phyloP scores from a whole-genome alignment of 306 rosid genomes.

The Delonix regia region DNA sequence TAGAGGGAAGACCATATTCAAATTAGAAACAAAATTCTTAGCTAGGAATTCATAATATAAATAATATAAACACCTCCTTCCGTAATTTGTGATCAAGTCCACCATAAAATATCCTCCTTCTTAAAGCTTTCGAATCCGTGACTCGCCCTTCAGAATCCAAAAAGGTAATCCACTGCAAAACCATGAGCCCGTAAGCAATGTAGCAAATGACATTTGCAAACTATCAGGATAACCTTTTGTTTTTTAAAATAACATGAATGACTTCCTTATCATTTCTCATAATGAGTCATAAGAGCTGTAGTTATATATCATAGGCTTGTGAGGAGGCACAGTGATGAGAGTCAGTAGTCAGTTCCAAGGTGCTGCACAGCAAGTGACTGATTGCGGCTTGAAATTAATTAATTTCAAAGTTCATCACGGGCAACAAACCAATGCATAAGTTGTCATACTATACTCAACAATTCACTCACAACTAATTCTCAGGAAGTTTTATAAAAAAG shows the following conservation, averaged over 20 bases:
- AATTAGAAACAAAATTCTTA: conserved; percentile 28
- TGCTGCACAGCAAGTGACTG: neutral
- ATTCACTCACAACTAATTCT: neutral
- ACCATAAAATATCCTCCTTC: conserved; percentile 92
- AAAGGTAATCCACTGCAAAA: conserved; percentile 76
- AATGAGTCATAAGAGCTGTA: neutral
- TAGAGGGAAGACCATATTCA: conserved; percentile 25
- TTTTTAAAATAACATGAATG: neutral
- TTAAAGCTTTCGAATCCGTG: conserved; percentile 71
- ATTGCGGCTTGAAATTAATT: neutral
- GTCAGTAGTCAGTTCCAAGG: neutral
- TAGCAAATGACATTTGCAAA: conserved; percentile 20
- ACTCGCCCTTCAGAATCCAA: conserved; percentile 92
- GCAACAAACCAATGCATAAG: neutral
- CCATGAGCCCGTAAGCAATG: conserved; percentile 31
- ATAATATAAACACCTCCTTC: conserved; percentile 62
- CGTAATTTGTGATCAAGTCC: conserved; percentile 85
- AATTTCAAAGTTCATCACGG: neutral
- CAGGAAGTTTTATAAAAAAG: neutral
- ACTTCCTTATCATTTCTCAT: neutral
- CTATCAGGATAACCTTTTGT: neutral
- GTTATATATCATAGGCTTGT: neutral
- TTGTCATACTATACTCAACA: neutral
- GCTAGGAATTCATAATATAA: conserved; percentile 23
- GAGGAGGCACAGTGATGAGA: neutral